Evolutionary conservation across 2,329 filamentous ascomycete genomes (phyloP).

Genomic region (Cryphonectria naterciae): DNA sequence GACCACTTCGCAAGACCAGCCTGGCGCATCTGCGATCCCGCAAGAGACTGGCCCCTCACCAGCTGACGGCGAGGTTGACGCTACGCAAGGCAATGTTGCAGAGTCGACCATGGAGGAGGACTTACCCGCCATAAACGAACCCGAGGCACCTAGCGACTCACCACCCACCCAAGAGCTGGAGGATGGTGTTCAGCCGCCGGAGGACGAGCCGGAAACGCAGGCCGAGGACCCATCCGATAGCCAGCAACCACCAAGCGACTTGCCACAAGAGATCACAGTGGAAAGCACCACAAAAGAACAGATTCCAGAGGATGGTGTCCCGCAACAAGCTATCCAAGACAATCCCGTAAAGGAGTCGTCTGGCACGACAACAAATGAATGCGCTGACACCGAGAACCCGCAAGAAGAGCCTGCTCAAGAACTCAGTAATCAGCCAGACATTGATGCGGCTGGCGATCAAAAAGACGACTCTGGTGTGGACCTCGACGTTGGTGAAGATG

Average conservation of each 20-base stretch:
- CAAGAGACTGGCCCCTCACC: neutral
- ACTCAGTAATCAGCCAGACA: neutral
- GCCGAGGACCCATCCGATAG: neutral
- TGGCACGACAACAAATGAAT: neutral
- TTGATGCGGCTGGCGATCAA: neutral
- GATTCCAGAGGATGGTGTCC: neutral
- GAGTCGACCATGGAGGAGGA: neutral
- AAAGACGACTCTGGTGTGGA: slow-evolving; percentile 12
- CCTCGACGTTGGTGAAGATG: slow-evolving; percentile 1
- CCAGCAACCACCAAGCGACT: neutral
- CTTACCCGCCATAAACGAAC: neutral
- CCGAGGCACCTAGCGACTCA: neutral
- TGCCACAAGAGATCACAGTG: neutral
- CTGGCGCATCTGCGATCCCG: neutral
- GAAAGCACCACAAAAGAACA: neutral
- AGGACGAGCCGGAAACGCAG: neutral
- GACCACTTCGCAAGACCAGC: neutral
- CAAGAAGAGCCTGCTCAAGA: neutral
- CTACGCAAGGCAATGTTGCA: neutral
- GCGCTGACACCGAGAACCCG: neutral
- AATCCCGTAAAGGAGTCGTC: neutral
- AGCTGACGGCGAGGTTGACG: neutral
- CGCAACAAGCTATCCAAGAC: neutral
- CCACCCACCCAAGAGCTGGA: neutral
- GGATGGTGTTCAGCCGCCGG: neutral